Percentiles rank a stretch among this genome's conserved stretches.
phyloP scores from a whole-genome alignment of 2,329 filamentous ascomycete species.

The Aspergillus alliaceus region DNA sequence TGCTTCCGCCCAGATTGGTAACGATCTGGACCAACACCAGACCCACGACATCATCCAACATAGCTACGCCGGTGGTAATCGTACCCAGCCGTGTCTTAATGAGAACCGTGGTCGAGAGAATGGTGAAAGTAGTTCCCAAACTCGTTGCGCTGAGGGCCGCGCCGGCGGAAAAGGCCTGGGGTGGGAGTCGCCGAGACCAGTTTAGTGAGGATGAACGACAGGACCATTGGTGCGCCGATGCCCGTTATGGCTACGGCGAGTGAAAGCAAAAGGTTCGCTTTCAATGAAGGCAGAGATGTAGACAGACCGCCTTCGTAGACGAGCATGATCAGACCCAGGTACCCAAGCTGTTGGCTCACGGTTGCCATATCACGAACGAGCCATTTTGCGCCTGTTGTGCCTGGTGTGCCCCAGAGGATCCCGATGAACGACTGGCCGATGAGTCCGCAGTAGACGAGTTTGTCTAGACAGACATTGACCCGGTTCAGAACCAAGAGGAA shows the following conservation, averaged over 20 bases:
- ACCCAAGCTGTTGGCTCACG: conserved; percentile 65
- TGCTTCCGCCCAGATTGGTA: conserved; percentile 57
- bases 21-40: conserved; percentile 78
- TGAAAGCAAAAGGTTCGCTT: conserved; percentile 62
- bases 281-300: conserved; percentile 50
- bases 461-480: conserved; percentile 58
- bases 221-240: conserved; percentile 61
- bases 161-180: conserved; percentile 71
- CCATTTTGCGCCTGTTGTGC: conserved; percentile 64
- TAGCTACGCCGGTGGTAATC: conserved; percentile 70
- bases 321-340: conserved; percentile 69
- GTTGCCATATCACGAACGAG: conserved; percentile 55
- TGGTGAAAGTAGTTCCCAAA: conserved; percentile 68
- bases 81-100: conserved; percentile 57
- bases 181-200: conserved; percentile 50
- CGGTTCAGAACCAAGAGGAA: conserved; percentile 65
- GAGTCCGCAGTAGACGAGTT: conserved; percentile 66
- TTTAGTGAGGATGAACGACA: conserved; percentile 62
- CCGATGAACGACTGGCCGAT: conserved; percentile 71
- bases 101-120: conserved; percentile 62
- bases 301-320: conserved; percentile 62
- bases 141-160: conserved; percentile 73
- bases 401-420: conserved; percentile 68
- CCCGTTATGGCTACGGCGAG: conserved; percentile 65
- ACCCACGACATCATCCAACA: conserved; percentile 79